phyloP scores from a whole-genome alignment of 805 yeast genomes.

The Candida cerambycidarum region DNA sequence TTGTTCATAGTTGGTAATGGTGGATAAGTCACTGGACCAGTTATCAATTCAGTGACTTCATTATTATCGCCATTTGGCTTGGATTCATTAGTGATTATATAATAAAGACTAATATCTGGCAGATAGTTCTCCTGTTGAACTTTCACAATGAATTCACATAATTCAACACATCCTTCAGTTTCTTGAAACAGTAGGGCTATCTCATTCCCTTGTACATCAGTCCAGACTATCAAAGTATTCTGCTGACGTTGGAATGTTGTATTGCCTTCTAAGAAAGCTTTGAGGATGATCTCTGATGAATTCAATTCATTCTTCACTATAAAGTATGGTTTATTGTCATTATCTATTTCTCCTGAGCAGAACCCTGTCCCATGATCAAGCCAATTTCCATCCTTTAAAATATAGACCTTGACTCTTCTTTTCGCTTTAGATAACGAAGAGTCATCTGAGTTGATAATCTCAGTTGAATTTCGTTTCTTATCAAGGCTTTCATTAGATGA shows the following conservation, averaged over 20 bases:
- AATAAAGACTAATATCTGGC: slow-evolving; percentile 62
- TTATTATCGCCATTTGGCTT: slow-evolving; percentile 17
- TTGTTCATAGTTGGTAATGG: slow-evolving; percentile 41
- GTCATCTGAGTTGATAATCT: not conserved
- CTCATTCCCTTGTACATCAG: slow-evolving; percentile 70
- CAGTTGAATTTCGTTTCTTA: not conserved
- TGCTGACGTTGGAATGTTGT: slow-evolving; percentile 91
- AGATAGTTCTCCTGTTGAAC: slow-evolving; percentile 59
- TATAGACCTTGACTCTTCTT: slow-evolving; percentile 88
- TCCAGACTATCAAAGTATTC: slow-evolving; percentile 93
- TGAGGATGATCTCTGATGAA: slow-evolving; percentile 56
- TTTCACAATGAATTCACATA: slow-evolving; percentile 76
- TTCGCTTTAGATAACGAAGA: not conserved
- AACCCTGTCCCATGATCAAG: slow-evolving; percentile 90
- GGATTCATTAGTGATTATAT: slow-evolving; percentile 51
- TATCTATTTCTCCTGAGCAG: slow-evolving; percentile 66
- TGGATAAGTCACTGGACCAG: slow-evolving; percentile 79
- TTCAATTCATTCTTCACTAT: slow-evolving; percentile 72
- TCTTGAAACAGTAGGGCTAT: slow-evolving; percentile 92
- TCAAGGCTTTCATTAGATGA: slow-evolving; percentile 5
- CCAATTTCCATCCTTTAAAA: slow-evolving; percentile 82
- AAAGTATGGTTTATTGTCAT: slow-evolving; percentile 51
- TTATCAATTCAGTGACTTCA: slow-evolving; percentile 67
- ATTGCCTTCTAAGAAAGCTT: slow-evolving; percentile 66
- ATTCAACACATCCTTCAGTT: slow-evolving; percentile 78